Evolutionary conservation across 139 green algal genomes (phyloP).

Genomic region (Chlorella sorokiniana): DNA sequence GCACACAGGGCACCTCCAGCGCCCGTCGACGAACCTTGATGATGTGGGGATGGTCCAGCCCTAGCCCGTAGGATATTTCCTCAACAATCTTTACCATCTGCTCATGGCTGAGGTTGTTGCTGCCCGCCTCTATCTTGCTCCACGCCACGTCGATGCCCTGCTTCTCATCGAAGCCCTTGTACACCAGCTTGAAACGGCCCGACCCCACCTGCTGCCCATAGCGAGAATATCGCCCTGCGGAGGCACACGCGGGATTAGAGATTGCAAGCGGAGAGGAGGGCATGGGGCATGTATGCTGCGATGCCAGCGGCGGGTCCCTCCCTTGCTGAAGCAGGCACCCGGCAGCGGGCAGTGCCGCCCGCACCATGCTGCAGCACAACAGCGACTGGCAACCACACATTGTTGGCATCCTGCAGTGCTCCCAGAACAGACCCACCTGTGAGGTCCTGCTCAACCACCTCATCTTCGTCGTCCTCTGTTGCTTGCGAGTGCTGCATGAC

Average conservation of each 20-base stretch:
- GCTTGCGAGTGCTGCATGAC: not conserved
- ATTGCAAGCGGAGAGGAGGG: not conserved
- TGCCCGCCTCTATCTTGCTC: conserved; percentile 77
- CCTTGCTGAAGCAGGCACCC: too few species aligned
- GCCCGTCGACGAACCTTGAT: conserved; percentile 59
- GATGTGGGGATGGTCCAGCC: conserved; percentile 90
- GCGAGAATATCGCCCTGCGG: conserved; percentile 70
- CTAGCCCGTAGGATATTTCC: conserved; percentile 82
- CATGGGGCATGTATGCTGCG: too few species aligned
- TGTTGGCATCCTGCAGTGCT: not conserved
- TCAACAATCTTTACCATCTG: conserved; percentile 70
- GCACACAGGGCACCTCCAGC: not conserved
- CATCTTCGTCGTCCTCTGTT: conserved; percentile 44
- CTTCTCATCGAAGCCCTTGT: conserved; percentile 80
- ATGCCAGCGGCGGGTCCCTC: too few species aligned
- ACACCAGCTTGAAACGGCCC: conserved; percentile 88
- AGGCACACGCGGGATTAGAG: not conserved
- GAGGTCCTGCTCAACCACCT: conserved; percentile 41
- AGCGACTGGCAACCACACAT: not conserved
- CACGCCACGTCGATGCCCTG: conserved; percentile 91
- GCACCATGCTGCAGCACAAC: too few species aligned
- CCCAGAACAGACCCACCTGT: conserved; percentile 7
- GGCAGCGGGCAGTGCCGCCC: too few species aligned
- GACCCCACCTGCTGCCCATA: conserved; percentile 74
- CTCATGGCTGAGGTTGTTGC: conserved; percentile 63